Conservation (phyloP, 192 early-diverging fungal genomes). For the Rhizoclosmatium globosum region DNA sequence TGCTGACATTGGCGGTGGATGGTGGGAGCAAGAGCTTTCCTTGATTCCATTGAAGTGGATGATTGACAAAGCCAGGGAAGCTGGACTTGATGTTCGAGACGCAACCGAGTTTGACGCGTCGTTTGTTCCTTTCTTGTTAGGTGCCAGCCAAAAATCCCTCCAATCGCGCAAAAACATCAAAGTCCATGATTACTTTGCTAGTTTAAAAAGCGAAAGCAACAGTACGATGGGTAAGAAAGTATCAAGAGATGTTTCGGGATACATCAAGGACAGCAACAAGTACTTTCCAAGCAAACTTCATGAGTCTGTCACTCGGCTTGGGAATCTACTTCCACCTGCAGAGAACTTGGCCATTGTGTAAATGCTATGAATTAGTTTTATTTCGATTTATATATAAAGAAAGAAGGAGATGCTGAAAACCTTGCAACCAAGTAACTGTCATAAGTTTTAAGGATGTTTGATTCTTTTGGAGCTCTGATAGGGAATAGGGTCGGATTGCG, state of each 20-base stretch:
- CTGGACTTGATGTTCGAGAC: constrained; percentile 24
- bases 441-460: too few relatives aligned
- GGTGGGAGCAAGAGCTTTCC: constrained; percentile 37
- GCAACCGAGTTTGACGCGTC: neutral
- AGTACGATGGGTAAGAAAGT: constrained; percentile 16
- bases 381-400: too few relatives aligned
- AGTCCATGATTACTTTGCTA: constrained; percentile 24
- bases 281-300: neutral
- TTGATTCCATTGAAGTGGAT: constrained; percentile 36
- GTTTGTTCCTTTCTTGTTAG: constrained; percentile 19
- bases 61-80: constrained; percentile 34
- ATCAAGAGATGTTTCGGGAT: constrained; percentile 20
- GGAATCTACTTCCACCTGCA: neutral
- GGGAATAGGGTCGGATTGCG: too few relatives aligned
- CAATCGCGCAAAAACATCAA: neutral
- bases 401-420: too few relatives aligned
- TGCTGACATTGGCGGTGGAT: constrained; percentile 41
- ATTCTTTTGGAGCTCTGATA: too few relatives aligned
- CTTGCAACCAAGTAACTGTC: too few relatives aligned
- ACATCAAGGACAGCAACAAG: neutral
- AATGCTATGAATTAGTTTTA: too few relatives aligned
- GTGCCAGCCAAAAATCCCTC: neutral
- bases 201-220: neutral
- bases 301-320: neutral
- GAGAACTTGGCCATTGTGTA: neutral